phyloP scores from a whole-genome alignment of 441 rosid species.

The Kokia cookei region DNA sequence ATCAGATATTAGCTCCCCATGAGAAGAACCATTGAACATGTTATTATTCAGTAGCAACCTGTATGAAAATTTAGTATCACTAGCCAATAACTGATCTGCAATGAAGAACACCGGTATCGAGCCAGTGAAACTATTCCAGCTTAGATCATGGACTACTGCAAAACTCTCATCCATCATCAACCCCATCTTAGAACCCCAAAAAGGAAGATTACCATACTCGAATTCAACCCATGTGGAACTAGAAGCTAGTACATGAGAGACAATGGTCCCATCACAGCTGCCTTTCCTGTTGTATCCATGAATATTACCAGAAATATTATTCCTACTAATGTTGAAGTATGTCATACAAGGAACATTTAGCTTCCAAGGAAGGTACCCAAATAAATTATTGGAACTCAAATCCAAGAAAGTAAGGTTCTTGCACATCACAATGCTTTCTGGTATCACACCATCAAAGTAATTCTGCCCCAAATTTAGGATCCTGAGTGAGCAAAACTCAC shows the following conservation, averaged over 20 bases:
- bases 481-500: conserved; percentile 41
- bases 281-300: conserved; percentile 32
- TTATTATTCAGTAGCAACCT: conserved; percentile 47
- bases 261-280: conserved; percentile 21
- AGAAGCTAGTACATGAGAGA: conserved; percentile 14
- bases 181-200: conserved; percentile 30
- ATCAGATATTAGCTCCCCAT: conserved; percentile 25
- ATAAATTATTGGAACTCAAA: conserved; percentile 51
- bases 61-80: conserved; percentile 23
- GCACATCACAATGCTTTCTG: conserved; percentile 36
- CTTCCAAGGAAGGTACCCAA: conserved; percentile 38
- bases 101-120: conserved; percentile 39
- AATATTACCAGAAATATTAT: conserved; percentile 40
- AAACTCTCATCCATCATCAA: conserved; percentile 5
- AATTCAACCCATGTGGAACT: conserved; percentile 21
- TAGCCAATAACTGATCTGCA: conserved; percentile 29
- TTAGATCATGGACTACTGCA: conserved; percentile 48
- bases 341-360: conserved; percentile 57
- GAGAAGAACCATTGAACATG: conserved; percentile 40
- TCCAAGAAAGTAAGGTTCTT: conserved; percentile 56
- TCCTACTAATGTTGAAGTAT: conserved; percentile 52
- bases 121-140: conserved; percentile 49
- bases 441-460: conserved; percentile 31
- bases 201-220: conserved; percentile 26
- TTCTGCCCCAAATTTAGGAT: conserved; percentile 55